These are phyloP conservation scores for Letharia columbiana DNA, from an alignment of 495 filamentous ascomycete species.

Conservation along the genomic window DNA sequence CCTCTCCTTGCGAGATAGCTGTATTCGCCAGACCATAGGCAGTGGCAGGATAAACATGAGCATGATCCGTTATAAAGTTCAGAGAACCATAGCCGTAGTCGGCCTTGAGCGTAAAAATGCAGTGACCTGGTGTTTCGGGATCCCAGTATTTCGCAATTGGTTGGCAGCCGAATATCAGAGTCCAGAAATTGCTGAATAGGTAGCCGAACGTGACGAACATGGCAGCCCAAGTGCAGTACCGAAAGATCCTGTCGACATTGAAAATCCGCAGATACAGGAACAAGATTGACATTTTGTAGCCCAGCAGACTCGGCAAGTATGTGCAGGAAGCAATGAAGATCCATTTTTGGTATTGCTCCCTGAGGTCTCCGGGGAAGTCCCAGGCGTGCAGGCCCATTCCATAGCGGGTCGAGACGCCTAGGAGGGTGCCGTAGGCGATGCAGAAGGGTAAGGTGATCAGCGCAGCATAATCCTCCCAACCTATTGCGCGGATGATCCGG, in stretches of 20 bases:
- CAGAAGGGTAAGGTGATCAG: slow-evolving; percentile 13
- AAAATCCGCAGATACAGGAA: slow-evolving; percentile 36
- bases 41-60: slow-evolving; percentile 35
- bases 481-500: slow-evolving; percentile 17
- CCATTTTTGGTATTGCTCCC: slow-evolving; percentile 25
- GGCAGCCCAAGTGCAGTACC: slow-evolving; percentile 32
- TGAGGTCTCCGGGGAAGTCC: slow-evolving; percentile 7
- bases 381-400: slow-evolving; percentile 15
- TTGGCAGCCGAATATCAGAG: slow-evolving; percentile 34
- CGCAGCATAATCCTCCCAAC: slow-evolving; percentile 26
- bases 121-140: slow-evolving; percentile 28
- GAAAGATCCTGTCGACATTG: slow-evolving; percentile 30
- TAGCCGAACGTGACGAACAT: slow-evolving; percentile 37
- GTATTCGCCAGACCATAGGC: slow-evolving; percentile 32
- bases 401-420: slow-evolving; percentile 16
- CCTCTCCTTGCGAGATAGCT: slow-evolving; percentile 34
- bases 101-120: slow-evolving; percentile 31
- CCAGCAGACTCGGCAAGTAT: slow-evolving; percentile 31
- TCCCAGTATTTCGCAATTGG: slow-evolving; percentile 31
- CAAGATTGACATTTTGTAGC: slow-evolving; percentile 36
- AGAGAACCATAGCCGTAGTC: slow-evolving; percentile 31
- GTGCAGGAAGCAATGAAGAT: slow-evolving; percentile 33
- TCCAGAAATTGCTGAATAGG: slow-evolving; percentile 34
- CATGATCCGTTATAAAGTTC: slow-evolving; percentile 34
- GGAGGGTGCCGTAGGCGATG: slow-evolving; percentile 25